These are phyloP conservation scores for Lasiosphaeriaceae sp. DNA, from an alignment of 495 filamentous ascomycete species.

Conservation along the genomic window DNA sequence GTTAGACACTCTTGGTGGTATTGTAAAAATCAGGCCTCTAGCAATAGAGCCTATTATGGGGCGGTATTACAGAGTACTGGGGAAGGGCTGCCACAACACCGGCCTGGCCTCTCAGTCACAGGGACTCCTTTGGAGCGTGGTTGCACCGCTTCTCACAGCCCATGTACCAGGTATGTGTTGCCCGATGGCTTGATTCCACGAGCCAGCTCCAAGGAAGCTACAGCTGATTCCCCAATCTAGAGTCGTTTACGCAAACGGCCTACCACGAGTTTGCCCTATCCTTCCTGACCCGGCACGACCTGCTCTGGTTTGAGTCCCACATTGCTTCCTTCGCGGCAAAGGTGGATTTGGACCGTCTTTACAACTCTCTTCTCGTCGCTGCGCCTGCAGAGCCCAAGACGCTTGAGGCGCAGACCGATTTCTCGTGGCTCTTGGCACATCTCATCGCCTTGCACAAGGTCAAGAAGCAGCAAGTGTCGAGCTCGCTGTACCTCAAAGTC, in stretches of 20 bases:
- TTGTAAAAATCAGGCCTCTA: conserved; percentile 11
- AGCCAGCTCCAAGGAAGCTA: not conserved
- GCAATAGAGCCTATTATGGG: conserved; percentile 13
- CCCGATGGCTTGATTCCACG: not conserved
- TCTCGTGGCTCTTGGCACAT: conserved; percentile 76
- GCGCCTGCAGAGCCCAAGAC: conserved; percentile 12
- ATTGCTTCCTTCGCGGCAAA: conserved; percentile 13
- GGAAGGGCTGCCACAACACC: conserved; percentile 15
- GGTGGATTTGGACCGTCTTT: conserved; percentile 27
- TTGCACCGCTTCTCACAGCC: conserved; percentile 15
- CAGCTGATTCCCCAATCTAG: conserved; percentile 8
- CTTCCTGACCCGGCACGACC: conserved; percentile 31
- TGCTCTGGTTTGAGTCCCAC: conserved; percentile 19
- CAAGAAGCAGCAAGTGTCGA: conserved; percentile 20
- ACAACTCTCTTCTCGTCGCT: conserved; percentile 13
- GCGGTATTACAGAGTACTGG: conserved; percentile 21
- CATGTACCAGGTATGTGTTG: conserved; percentile 17
- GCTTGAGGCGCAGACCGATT: conserved; percentile 24
- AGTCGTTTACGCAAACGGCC: conserved; percentile 12
- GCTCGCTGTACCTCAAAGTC: conserved; percentile 18
- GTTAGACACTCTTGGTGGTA: conserved; percentile 11
- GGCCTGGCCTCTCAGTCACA: conserved; percentile 7
- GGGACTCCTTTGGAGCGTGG: conserved; percentile 11
- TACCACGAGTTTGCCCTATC: conserved; percentile 38
- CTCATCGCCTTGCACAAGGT: conserved; percentile 69